Evolutionary conservation across 805 yeast species (phyloP).

Genomic region (Ogataea naganishii): DNA sequence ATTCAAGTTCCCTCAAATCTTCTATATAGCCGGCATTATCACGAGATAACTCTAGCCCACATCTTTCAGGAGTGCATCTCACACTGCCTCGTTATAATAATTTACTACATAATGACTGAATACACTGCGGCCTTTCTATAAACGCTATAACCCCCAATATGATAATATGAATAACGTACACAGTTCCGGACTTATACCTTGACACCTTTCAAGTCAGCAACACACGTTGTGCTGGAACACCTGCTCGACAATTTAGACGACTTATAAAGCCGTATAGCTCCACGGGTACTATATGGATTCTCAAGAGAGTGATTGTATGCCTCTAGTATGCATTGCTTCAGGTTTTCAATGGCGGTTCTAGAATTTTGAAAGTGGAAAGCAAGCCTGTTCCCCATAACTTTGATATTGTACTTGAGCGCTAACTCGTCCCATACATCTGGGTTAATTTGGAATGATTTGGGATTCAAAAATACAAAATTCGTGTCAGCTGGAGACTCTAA

Average conservation of each 20-base stretch:
- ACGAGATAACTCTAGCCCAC: too few relatives aligned
- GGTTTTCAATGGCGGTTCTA: slow-evolving; percentile 40
- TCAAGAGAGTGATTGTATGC: slow-evolving; percentile 42
- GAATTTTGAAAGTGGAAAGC: slow-evolving; percentile 71
- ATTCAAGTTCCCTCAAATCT: too few relatives aligned
- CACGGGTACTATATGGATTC: slow-evolving; percentile 41
- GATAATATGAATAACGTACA: too few relatives aligned
- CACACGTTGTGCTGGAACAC: slow-evolving; percentile 2
- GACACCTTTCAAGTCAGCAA: background rate
- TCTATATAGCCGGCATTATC: too few relatives aligned
- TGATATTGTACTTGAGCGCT: slow-evolving; percentile 52
- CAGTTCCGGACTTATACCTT: too few relatives aligned
- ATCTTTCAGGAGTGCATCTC: too few relatives aligned
- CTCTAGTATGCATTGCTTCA: slow-evolving; percentile 49
- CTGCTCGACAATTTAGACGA: slow-evolving; percentile 3
- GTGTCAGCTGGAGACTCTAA: slow-evolving; percentile 70
- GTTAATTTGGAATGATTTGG: slow-evolving; percentile 42
- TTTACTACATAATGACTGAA: too few relatives aligned
- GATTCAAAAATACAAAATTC: slow-evolving; percentile 70
- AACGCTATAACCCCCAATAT: too few relatives aligned
- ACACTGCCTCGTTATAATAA: too few relatives aligned
- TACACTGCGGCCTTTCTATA: too few relatives aligned
- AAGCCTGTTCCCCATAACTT: slow-evolving; percentile 63
- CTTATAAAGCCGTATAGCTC: slow-evolving; percentile 28
- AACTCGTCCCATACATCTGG: slow-evolving; percentile 39